Base-by-base conservation (phyloP, 306 rosid species). In the Pterocarpus macrocarpus region DNA sequence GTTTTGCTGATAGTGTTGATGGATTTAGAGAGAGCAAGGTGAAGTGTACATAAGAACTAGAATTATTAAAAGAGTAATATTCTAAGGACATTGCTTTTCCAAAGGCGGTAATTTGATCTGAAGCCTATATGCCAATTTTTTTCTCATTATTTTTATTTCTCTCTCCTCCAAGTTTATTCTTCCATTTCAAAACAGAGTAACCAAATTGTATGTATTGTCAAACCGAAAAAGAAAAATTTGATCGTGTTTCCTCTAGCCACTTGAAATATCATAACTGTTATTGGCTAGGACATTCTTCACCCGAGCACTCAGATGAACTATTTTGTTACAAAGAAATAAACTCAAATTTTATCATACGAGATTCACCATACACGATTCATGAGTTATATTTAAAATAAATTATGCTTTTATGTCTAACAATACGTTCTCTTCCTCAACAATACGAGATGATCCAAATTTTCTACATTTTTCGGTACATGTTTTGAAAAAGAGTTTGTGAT, bases 1-100 rank as follows among this genome's bases (percentile, higher is more conserved):
- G 58, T 77, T 88, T 63, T 69, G 34, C 35, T 73, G 28, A 28
- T 73, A 33, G 17, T 38, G 78, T 76, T 82, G 70, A 65, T 59
- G 75, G 69, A 53, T 72, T 87, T 68, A 55, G 76, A 78, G 78
- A 75, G 68, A 56, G 8, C 30, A 9, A 43, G 49, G 45, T 65
- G 71, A 58, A 69, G 22, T 86, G 83, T 84, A 86, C 53, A 90
- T 86, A 82, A 15, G 71, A 35, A 72, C 35, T 76, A 69, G 64
- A 84, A 47, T 53, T 81, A 32, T 47, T 47, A 47, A 62, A 71
- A 30, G 4, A 44, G 36, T 50, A 55, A 75, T 47, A 49, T 47
- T 77, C 38, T 47, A 62, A 64, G 79, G 14, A 70, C 75, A 57
- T 79, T 71, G 80, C 69, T 70, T 70, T 71, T 59, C 39, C 66